A percentile compares a stretch with the other conserved stretches of the same genome.
These are phyloP conservation scores for Boechera divaricarpa DNA, from an alignment of 345 rosid species.

Conservation along the genomic window DNA sequence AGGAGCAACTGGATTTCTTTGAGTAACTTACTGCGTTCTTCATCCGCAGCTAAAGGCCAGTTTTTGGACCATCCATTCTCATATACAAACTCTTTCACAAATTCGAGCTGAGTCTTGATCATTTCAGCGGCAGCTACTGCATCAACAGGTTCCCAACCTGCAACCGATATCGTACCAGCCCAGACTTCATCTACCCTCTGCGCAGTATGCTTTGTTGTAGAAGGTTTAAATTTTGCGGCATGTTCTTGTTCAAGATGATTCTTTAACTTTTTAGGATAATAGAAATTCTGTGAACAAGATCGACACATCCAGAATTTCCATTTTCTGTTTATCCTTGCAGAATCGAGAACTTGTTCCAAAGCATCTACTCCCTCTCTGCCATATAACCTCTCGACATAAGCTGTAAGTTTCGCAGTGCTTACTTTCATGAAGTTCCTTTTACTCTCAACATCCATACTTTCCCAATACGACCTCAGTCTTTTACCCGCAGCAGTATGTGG, in stretches of 20 bases:
- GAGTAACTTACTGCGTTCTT: constrained; percentile 14
- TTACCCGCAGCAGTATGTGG: not conserved
- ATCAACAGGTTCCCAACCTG: constrained; percentile 33
- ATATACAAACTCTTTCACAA: constrained; percentile 19
- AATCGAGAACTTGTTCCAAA: constrained; percentile 2
- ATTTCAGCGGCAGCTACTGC: constrained; percentile 10
- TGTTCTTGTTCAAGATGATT: constrained; percentile 31
- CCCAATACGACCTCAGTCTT: constrained; percentile 22
- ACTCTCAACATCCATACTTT: constrained; percentile 11
- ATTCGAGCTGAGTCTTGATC: constrained; percentile 9
- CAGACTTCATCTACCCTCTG: constrained; percentile 10
- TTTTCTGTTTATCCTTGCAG: not conserved
- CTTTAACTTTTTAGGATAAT: not conserved
- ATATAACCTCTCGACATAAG: not conserved
- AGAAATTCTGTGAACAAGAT: constrained; percentile 19
- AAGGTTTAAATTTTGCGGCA: not conserved
- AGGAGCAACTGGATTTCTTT: not conserved
- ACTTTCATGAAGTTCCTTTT: constrained; percentile 22
- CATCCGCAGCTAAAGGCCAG: constrained; percentile 19
- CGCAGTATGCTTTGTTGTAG: not conserved
- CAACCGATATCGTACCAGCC: constrained; percentile 3
- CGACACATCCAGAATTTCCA: constrained; percentile 34
- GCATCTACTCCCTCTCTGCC: constrained; percentile 4
- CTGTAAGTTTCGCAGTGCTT: not conserved
- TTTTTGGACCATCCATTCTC: constrained; percentile 26